Evolutionary conservation across 2,329 filamentous ascomycete species (phyloP), one percentile per base, ranked within the genome.

Genomic region (Phaeophleospora eucalypticola): DNA sequence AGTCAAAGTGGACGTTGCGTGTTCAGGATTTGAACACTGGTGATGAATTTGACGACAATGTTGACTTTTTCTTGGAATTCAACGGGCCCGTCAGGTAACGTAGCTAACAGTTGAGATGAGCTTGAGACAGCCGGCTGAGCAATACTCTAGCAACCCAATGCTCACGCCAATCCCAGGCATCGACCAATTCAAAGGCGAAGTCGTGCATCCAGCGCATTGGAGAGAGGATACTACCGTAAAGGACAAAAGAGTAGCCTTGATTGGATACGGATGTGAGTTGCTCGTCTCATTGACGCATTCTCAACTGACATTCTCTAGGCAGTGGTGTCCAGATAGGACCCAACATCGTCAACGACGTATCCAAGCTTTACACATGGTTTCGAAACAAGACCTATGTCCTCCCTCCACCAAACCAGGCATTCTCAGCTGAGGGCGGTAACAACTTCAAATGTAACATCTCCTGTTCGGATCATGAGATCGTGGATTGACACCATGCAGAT

Each of bases 401-500:
- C 10, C 54, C 50, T 14, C 52, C 54, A 16, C 54, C 52, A 9
- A 56, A 53, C 18, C 49, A 52, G 39, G 20, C 44, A 3, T 58
- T 51, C 43, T 49, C 51, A 8, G 55, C 43, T 12, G 9, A 42
- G n/a, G 51, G 41, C 10, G 55, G 55, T n/a, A 46, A 44, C 14
- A 58, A 58, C 45, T 58, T 58, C 51, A 54, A 52, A 42, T 58
- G 46, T 50, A 36, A 6, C 36, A 12, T 9, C 4, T 21, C 15
- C n/a, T 3, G n/a, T 10, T 6, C 4, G 14, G 20, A 16, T 18
- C 49, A 52, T 27, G 46, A 79, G 41, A 78, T 84, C 27, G 78
- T 83, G n/a, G 86, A 85, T 41, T 77, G 73, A 6, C 73, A 75
- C 12, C 74, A 75, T 8, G 76, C 76, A 17, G 76, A 78, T 27